Percentiles rank a stretch among this genome's conserved stretches.
Evolutionary conservation across 2,329 filamentous ascomycete genomes (phyloP).

Genomic region (Colletotrichum navitas): DNA sequence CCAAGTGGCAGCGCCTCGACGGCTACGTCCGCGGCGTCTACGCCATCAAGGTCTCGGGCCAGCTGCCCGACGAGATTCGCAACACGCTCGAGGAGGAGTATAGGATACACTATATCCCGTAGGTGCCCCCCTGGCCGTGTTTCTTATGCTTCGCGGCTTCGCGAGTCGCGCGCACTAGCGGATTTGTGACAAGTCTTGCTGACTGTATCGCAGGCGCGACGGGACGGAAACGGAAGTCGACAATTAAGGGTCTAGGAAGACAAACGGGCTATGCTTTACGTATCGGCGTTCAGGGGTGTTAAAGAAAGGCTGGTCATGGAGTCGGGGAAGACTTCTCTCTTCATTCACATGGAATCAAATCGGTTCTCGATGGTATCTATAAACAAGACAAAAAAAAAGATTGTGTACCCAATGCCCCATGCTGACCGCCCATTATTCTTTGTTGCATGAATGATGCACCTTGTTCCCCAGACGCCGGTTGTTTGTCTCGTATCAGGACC

Average conservation of each 20-base stretch:
- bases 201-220: constrained; percentile 60
- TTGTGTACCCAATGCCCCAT: constrained; percentile 2
- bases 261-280: constrained; percentile 35
- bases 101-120: constrained; percentile 76
- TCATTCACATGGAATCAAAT: constrained; percentile 35
- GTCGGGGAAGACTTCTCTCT: constrained; percentile 34
- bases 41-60: constrained; percentile 92
- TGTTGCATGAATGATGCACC: constrained; percentile 9
- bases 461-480: constrained; percentile 31
- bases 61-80: constrained; percentile 75
- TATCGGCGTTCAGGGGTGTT: constrained; percentile 48
- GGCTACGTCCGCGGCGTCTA: constrained; percentile 91
- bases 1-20: constrained; percentile 95
- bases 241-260: constrained; percentile 47
- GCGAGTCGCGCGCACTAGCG: not conserved
- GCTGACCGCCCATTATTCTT: not conserved
- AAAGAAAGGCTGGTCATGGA: constrained; percentile 26
- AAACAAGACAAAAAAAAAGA: constrained; percentile 16
- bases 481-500: not conserved
- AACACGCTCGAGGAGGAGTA: constrained; percentile 72
- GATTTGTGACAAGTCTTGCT: constrained; percentile 5
- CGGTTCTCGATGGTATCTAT: constrained; percentile 49
- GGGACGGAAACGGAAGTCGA: constrained; percentile 67
- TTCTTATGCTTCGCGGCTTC: not conserved
- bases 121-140: constrained; percentile 51